These are phyloP conservation scores for Echinosophora koreensis DNA, from an alignment of 306 rosid species.

Conservation along the genomic window DNA sequence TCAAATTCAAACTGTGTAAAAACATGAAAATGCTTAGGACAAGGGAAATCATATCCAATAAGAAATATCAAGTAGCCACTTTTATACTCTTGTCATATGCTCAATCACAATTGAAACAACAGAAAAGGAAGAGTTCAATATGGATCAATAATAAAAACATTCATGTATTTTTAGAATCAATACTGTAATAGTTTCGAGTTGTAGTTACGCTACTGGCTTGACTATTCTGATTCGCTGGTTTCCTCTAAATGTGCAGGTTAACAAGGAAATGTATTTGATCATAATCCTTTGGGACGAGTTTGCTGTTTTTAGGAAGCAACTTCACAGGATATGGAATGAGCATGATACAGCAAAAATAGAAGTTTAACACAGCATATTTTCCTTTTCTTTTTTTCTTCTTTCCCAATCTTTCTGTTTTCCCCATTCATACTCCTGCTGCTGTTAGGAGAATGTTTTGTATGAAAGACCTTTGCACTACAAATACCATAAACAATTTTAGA, in stretches of 20 bases:
- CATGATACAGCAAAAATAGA: conserved; percentile 21
- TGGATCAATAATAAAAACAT: conserved; percentile 6
- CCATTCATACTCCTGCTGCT: background rate
- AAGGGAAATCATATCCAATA: conserved; percentile 15
- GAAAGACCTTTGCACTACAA: conserved; percentile 17
- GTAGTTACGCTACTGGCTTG: background rate
- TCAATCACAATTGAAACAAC: conserved; percentile 27
- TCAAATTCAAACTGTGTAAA: conserved; percentile 24
- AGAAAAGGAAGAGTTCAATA: conserved; percentile 1
- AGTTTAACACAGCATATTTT: conserved; percentile 3
- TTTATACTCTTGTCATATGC: background rate
- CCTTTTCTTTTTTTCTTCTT: background rate
- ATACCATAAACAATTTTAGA: conserved; percentile 23
- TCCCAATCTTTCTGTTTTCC: background rate
- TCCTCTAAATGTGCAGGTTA: conserved; percentile 49
- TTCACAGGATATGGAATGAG: conserved; percentile 11
- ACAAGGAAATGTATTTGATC: conserved; percentile 40
- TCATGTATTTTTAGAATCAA: background rate
- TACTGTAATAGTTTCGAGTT: conserved; percentile 23
- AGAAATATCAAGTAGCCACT: conserved; percentile 30
- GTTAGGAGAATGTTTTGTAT: conserved; percentile 27
- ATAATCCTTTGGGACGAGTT: conserved; percentile 35
- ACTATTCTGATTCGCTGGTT: conserved; percentile 37
- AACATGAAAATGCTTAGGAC: conserved; percentile 19
- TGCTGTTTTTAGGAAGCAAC: conserved; percentile 34